These are phyloP conservation scores for Trypanosoma cruzi DNA, from an alignment of 208 protist genomes.

Conservation along the genomic window DNA sequence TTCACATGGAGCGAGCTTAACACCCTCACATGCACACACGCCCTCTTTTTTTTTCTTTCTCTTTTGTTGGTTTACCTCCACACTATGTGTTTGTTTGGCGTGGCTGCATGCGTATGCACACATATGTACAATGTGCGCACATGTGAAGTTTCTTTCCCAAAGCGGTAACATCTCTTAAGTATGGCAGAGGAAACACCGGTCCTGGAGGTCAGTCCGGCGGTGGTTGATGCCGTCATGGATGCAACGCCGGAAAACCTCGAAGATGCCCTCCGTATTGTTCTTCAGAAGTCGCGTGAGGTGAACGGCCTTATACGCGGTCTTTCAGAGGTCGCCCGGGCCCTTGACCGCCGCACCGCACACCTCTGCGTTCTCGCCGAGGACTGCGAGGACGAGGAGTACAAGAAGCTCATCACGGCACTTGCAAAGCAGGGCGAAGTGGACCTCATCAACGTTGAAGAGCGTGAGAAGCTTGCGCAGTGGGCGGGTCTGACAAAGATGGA, in stretches of 20 bases:
- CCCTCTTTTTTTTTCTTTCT: constrained; percentile 19
- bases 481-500: constrained; percentile 65
- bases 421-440: constrained; percentile 84
- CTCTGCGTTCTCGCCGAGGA: constrained; percentile 91
- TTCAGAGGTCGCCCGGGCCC: constrained; percentile 82
- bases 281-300: constrained; percentile 84
- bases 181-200: constrained; percentile 88
- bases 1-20: background rate
- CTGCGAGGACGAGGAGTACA: constrained; percentile 93
- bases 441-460: constrained; percentile 87
- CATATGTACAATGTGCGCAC: constrained; percentile 14
- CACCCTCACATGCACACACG: background rate
- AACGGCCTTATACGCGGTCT: constrained; percentile 91
- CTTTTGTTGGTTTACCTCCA: constrained; percentile 16
- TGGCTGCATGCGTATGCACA: background rate
- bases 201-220: constrained; percentile 18
- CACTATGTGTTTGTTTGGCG: background rate
- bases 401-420: constrained; percentile 89
- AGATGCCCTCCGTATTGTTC: constrained; percentile 87
- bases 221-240: constrained; percentile 52
- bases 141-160: constrained; percentile 22
- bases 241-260: constrained; percentile 72
- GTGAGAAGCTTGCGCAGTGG: constrained; percentile 86
- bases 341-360: constrained; percentile 85
- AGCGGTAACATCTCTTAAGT: constrained; percentile 21